Percentiles rank a stretch among this genome's conserved stretches.
Conservation (phyloP, 2,329 filamentous ascomycete genomes). For the Scedosporium aurantiacum region DNA sequence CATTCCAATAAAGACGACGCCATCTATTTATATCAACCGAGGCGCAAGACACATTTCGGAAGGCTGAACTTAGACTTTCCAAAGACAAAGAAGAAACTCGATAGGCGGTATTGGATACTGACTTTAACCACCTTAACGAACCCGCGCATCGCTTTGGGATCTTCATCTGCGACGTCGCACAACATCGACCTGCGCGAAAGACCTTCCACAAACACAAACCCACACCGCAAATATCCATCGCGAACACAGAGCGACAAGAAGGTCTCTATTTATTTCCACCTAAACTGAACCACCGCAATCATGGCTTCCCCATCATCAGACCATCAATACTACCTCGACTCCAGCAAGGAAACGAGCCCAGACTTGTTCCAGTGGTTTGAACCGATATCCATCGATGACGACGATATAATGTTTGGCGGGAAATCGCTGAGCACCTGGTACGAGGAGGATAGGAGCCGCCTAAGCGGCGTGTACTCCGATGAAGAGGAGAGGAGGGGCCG, state of each 20-base stretch:
- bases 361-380: slow-evolving; percentile 33
- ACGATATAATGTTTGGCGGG: slow-evolving; percentile 49
- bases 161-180: not conserved
- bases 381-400: slow-evolving; percentile 47
- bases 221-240: not conserved
- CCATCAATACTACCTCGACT: not conserved
- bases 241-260: not conserved
- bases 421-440: slow-evolving; percentile 50
- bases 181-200: not conserved
- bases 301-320: not conserved
- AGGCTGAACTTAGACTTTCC: not conserved
- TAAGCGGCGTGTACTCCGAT: slow-evolving; percentile 26
- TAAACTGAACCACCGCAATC: not conserved
- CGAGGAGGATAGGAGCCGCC: slow-evolving; percentile 42
- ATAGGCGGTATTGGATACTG: not conserved
- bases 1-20: not conserved
- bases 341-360: not conserved
- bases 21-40: not conserved
- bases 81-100: not conserved
- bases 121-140: not conserved
- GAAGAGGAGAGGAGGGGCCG: slow-evolving; percentile 27
- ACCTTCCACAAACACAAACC: not conserved
- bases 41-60: not conserved
- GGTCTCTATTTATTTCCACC: not conserved
- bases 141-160: not conserved